Conservation (phyloP, 106 monocot species). For the Gastrodia elata region DNA sequence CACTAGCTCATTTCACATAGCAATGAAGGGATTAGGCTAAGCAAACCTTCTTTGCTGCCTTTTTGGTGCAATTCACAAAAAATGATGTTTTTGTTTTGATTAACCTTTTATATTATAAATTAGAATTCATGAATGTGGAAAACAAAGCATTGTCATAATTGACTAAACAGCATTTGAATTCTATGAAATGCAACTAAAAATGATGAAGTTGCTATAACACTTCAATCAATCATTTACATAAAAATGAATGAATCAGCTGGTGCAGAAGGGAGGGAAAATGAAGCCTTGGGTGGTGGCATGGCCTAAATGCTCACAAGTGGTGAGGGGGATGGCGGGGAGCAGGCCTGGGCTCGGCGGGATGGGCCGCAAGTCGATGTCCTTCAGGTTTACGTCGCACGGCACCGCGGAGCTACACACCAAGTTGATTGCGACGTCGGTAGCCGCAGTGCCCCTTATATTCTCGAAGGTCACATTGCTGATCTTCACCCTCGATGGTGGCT, state of each 20-base stretch:
- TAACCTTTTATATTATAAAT: no score
- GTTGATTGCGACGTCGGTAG: slow-evolving; percentile 1
- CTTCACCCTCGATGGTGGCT: slow-evolving; percentile 6
- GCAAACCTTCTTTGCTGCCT: no score
- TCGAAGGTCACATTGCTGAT: slow-evolving; percentile 5
- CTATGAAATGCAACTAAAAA: no score
- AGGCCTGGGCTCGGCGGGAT: background rate
- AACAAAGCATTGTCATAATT: no score
- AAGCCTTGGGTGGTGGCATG: background rate
- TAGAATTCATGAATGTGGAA: no score
- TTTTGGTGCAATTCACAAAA: no score
- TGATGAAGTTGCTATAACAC: no score
- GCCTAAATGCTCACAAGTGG: background rate
- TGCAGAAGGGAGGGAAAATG: slow-evolving; percentile 3
- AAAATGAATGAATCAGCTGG: background rate
- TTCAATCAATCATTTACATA: background rate
- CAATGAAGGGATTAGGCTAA: no score
- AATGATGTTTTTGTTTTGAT: no score
- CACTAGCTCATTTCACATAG: no score
- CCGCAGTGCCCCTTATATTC: slow-evolving; percentile 6
- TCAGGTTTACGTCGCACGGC: background rate
- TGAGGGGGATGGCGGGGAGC: background rate
- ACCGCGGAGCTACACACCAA: background rate
- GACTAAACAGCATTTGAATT: no score
- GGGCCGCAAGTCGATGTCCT: background rate